Evolutionary conservation across 2,329 filamentous ascomycete species (phyloP), one percentile per base, ranked within the genome.

Genomic region (Epichloe sylvatica): DNA sequence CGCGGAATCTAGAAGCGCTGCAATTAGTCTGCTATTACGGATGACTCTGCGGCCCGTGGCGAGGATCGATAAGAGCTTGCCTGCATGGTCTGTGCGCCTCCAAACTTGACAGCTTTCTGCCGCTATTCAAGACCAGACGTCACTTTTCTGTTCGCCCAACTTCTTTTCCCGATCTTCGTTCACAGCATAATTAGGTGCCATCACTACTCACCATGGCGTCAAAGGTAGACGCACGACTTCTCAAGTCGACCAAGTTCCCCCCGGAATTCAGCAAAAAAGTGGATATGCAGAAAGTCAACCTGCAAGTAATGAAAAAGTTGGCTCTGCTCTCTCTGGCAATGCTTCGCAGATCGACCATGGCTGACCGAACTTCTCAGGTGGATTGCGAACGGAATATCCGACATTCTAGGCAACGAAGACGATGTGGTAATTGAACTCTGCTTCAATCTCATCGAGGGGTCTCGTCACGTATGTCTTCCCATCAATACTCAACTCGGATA

Each of bases 261-360:
- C 77, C 83, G 7, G 89, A 96, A 63, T 98, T 97, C 70, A 91
- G 79, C 63, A 82, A 86, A 64, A 64, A 96, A 72, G 92, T 98
- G 56, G 90, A 98, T 72, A 95, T 94, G 80, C 80, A 83, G 59
- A 97, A 97, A 72, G 89, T 98, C 67, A 96, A 98, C 64, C 75
- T 95, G 46, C 88, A 94, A 67, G 86, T 98, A 50, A 94, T 98
- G 81, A 96, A 96, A 76, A 94, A 92, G 86, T 94, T 64, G 62
- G 82, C 30, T 38, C 51, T 38, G 19, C 45, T 43, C 13, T 43
- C 17, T 36, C 40, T 11, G 30, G 17, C 33, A 42, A 21, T 25
- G 40, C 37, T 38, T 36, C 5, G 19, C 19, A 45, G 40, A 39
- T 21, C n/a, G 25, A 12, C 9, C 12, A 38, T 40, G 49, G 51